Percentiles rank a stretch among this genome's conserved stretches.
phyloP scores from a whole-genome alignment of 495 filamentous ascomycete genomes.

The Platismatia glauca region DNA sequence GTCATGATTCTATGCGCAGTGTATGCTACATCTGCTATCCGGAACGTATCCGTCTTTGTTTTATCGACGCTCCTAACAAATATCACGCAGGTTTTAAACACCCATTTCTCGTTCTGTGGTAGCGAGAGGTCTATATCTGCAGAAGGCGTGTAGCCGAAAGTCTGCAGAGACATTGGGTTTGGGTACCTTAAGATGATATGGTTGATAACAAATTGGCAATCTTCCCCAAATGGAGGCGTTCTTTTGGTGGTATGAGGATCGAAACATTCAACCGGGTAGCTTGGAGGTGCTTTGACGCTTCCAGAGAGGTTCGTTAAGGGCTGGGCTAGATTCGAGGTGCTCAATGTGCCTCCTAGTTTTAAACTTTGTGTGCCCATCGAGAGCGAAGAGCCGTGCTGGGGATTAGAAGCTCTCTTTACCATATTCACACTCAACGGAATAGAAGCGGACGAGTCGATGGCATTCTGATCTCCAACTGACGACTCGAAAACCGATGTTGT shows the following conservation, averaged over 20 bases:
- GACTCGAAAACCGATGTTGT: background rate
- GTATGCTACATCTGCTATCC: background rate
- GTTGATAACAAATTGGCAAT: slow-evolving; percentile 5
- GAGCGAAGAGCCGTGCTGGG: background rate
- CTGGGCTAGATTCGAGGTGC: background rate
- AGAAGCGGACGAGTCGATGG: background rate
- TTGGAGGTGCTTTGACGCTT: background rate
- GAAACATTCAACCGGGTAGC: background rate
- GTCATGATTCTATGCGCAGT: background rate
- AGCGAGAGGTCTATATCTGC: slow-evolving; percentile 3
- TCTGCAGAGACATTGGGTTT: background rate
- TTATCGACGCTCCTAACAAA: background rate
- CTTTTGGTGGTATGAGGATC: background rate
- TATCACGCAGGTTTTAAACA: background rate
- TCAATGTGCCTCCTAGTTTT: background rate
- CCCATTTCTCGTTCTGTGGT: background rate
- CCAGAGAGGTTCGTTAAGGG: background rate
- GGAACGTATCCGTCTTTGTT: background rate
- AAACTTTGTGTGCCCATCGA: too few species aligned
- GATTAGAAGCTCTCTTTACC: background rate
- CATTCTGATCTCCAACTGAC: too few species aligned
- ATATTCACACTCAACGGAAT: background rate
- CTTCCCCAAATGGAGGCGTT: background rate
- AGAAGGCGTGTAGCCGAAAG: background rate
- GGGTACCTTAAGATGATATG: slow-evolving; percentile 7